Base-by-base conservation (phyloP, 306 rosid species). In the Citrullus mucosospermus region DNA sequence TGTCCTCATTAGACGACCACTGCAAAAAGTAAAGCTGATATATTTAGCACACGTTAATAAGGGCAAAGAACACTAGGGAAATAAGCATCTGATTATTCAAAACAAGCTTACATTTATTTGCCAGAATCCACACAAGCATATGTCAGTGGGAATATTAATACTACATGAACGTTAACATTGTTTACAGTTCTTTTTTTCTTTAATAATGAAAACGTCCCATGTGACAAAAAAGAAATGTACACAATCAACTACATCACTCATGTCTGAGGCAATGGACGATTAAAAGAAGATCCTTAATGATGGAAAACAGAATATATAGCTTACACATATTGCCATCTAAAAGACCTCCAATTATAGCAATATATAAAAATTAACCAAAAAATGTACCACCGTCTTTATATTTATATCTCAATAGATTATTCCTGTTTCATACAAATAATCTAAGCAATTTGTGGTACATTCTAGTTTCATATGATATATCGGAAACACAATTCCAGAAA, bases 1-100 rank as follows among this genome's bases (percentile, higher is more conserved):
- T 57, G 98, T 92, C 89, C 82, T 91, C 83, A 95, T 83, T 77
- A 95, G 78, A 80, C 93, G 86, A 81, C 99, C 99, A 75, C 99
- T 95, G 91, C 86, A 81, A 36, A 39, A 53, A 57, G 14, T 8
- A 38, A 12, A 82, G 54, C 30, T 55, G 39, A 54, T 25, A 76
- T 46, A 53, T 51, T 68, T 41, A 67, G 53, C 54, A 0, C n/a
- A 67, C 0, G 8, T 72, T 48, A 50, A 72, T 4, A 28, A 72
- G 60, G 8, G 44, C 60, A 30, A 50, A 71, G 43, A 72, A 28
- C 20, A 6, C 15, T 15, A 30, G 25, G 43, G 15, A 72, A 48
- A 71, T 48, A 53, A 53, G 8, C 1, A 48, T 25, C 76, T 15
- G 41, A 71, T 25, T 28, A 71, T 20, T 14, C 76, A 14, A 50